Percentiles rank a stretch among this genome's conserved stretches.
These are phyloP conservation scores for Dillenia suffruticosa DNA, from an alignment of 164 flowering plant genomes.

Conservation along the genomic window DNA sequence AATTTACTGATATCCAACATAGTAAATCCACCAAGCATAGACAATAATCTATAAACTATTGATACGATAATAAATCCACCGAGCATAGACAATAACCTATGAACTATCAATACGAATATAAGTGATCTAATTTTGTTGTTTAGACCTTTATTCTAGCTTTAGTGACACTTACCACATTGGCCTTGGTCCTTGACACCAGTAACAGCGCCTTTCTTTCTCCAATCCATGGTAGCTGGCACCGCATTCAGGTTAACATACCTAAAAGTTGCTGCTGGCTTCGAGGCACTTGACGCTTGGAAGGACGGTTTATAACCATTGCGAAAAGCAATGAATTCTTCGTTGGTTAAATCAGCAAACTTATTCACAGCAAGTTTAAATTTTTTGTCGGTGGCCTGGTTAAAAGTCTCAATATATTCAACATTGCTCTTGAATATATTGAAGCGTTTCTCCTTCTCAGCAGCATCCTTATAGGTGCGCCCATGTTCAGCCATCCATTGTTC, in stretches of 20 bases:
- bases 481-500: slow-evolving; percentile 15
- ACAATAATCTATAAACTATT: no score
- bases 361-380: slow-evolving; percentile 9
- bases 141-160: neutral
- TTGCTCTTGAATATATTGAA: slow-evolving; percentile 13
- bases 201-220: slow-evolving; percentile 21
- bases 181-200: slow-evolving; percentile 20
- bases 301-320: slow-evolving; percentile 1
- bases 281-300: no score
- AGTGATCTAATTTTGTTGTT: no score
- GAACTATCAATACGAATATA: no score
- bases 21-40: no score
- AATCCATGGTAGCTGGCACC: slow-evolving; percentile 14
- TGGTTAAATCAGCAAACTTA: slow-evolving; percentile 17
- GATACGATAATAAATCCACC: no score
- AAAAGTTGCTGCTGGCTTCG: neutral
- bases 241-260: slow-evolving; percentile 7
- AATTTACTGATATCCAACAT: no score
- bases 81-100: no score
- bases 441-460: slow-evolving; percentile 5
- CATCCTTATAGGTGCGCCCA: slow-evolving; percentile 10
- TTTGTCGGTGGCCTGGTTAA: neutral
- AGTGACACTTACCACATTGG: slow-evolving; percentile 10
- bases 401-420: slow-evolving; percentile 13
- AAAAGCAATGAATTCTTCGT: slow-evolving; percentile 7